Evolutionary conservation across 2,329 filamentous ascomycete genomes (phyloP).

Genomic region (Lithohypha guttulata): DNA sequence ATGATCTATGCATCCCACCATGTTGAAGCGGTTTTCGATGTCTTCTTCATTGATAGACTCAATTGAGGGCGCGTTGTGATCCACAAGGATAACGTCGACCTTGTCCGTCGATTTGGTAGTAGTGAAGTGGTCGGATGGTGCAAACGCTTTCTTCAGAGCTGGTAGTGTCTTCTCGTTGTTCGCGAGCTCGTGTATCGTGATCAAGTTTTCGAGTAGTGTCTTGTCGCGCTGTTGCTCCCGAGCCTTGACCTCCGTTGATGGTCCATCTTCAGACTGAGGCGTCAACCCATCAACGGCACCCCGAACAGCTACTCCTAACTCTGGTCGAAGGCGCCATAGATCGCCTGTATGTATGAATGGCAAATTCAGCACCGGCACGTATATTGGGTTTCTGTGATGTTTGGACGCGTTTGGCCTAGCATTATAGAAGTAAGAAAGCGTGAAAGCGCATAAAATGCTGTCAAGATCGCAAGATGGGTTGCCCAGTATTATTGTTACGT

Average conservation of each 20-base stretch:
- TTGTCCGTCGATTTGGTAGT: not conserved
- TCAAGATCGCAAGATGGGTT: conserved; percentile 48
- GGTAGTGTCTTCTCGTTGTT: conserved; percentile 15
- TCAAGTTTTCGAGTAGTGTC: conserved; percentile 25
- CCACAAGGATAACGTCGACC: conserved; percentile 28
- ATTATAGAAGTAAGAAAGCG: conserved; percentile 49
- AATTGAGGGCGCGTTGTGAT: conserved; percentile 37
- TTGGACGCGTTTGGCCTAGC: conserved; percentile 12
- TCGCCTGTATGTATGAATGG: conserved; percentile 37
- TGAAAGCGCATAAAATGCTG: conserved; percentile 49
- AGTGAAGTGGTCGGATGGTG: conserved; percentile 6
- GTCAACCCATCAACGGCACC: conserved; percentile 36
- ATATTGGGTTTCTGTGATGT: conserved; percentile 24
- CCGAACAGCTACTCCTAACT: conserved; percentile 47
- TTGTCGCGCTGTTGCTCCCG: conserved; percentile 10
- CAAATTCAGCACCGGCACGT: conserved; percentile 51
- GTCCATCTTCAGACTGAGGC: not conserved
- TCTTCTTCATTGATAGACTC: conserved; percentile 15
- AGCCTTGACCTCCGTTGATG: not conserved
- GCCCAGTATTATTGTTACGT: conserved; percentile 32
- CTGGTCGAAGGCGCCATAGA: conserved; percentile 44
- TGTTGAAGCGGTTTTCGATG: conserved; percentile 33
- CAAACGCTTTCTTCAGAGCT: conserved; percentile 3
- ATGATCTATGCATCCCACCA: conserved; percentile 50
- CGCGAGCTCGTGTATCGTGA: conserved; percentile 33